A percentile compares a stretch with the other conserved stretches of the same genome.
phyloP scores from a whole-genome alignment of 2,329 filamentous ascomycete species.

The Dactylonectria estremocensis region DNA sequence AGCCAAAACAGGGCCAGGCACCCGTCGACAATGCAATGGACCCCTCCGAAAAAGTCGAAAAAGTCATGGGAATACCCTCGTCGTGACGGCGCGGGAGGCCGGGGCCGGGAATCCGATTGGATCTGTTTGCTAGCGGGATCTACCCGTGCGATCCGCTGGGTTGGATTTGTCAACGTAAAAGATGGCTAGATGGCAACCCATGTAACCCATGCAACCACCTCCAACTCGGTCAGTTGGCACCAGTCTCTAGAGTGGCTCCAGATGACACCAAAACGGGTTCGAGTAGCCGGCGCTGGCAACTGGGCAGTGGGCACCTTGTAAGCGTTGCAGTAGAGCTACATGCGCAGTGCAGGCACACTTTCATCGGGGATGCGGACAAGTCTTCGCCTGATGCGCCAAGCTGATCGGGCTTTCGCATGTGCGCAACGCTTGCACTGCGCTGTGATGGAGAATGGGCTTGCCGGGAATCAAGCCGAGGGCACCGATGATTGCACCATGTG shows the following conservation, averaged over 20 bases:
- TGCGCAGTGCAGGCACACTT: background rate
- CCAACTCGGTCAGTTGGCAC: background rate
- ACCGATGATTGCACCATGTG: background rate
- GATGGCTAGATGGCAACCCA: too few species aligned
- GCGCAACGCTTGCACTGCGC: conserved; percentile 21
- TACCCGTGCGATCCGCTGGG: conserved; percentile 31
- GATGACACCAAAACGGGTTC: background rate
- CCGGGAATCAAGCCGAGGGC: conserved; percentile 18
- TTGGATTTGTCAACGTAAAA: conserved; percentile 16
- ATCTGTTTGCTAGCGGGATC: conserved; percentile 27
- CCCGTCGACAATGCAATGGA: conserved; percentile 9
- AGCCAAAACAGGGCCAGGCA: conserved; percentile 11
- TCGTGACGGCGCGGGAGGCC: conserved; percentile 14
- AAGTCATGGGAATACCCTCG: conserved; percentile 13
- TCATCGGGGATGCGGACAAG: conserved; percentile 1
- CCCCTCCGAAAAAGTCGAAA: too few species aligned
- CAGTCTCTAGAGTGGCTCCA: background rate
- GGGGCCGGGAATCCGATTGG: conserved; percentile 28
- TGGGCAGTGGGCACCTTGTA: background rate
- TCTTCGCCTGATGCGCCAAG: conserved; percentile 18
- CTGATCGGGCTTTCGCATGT: conserved; percentile 2
- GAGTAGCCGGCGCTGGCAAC: too few species aligned
- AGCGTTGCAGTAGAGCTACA: background rate
- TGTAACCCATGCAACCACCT: too few species aligned
- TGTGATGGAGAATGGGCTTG: conserved; percentile 17